Conservation (phyloP, 176 grass and related monocot species). For the Oryza nivara region DNA sequence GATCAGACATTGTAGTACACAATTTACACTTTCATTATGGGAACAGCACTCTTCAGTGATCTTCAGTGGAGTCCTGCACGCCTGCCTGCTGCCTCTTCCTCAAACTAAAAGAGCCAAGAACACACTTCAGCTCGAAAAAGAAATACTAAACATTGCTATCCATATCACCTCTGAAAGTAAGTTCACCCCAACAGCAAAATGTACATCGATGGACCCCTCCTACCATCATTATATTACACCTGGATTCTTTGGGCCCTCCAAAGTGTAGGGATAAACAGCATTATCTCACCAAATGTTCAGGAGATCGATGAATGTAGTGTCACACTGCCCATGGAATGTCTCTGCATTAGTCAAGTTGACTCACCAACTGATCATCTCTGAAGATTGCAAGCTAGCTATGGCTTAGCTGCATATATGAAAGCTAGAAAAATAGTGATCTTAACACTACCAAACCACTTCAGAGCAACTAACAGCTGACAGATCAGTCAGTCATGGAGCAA, state of each 20-base stretch:
- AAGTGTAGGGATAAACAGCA: slow-evolving; percentile 32
- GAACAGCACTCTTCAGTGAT: not conserved
- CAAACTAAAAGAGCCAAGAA: not conserved
- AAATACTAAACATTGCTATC: not conserved
- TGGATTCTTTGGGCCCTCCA: not conserved
- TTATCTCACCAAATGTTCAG: slow-evolving; percentile 41
- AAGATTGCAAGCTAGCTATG: slow-evolving; percentile 4
- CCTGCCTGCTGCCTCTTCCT: slow-evolving; percentile 7
- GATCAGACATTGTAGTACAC: not conserved
- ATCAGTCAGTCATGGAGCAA: not conserved
- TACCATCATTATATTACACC: slow-evolving; percentile 19
- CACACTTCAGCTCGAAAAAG: not conserved
- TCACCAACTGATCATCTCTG: slow-evolving; percentile 5
- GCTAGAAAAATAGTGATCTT: not conserved
- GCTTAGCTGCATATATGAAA: not conserved
- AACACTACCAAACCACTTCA: slow-evolving; percentile 9
- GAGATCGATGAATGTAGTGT: not conserved
- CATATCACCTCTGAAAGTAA: slow-evolving; percentile 1
- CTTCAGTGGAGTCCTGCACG: slow-evolving; percentile 29
- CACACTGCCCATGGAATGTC: not conserved
- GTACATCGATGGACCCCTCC: not conserved
- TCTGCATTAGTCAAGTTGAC: not conserved
- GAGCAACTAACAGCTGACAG: not conserved
- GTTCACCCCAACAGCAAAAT: not conserved
- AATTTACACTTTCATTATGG: not conserved